Percentiles rank a stretch among this genome's conserved stretches.
Conservation (phyloP, 1,139 yeast genomes). For the Meyerozyma elateridarum region DNA sequence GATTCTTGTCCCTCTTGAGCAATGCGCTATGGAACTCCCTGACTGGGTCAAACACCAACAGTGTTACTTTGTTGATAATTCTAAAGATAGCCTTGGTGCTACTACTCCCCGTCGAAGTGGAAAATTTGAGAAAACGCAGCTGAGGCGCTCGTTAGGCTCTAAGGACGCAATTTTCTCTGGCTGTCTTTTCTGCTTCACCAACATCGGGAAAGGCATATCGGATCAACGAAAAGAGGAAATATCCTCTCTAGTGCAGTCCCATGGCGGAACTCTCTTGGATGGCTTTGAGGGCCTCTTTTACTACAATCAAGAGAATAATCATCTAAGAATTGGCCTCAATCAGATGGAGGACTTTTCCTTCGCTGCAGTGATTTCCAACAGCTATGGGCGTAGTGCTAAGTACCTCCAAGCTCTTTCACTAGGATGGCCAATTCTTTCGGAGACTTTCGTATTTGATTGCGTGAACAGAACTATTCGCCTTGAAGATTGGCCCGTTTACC, state of each 20-base stretch:
- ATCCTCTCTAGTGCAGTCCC: conserved; percentile 29
- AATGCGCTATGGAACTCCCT: conserved; percentile 31
- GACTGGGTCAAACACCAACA: conserved; percentile 43
- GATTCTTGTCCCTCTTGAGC: conserved; percentile 14
- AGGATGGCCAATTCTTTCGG: conserved; percentile 84
- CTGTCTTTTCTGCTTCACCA: conserved; percentile 11
- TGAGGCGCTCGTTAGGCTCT: not conserved
- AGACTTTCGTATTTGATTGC: conserved; percentile 55
- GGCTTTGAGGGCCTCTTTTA: conserved; percentile 39
- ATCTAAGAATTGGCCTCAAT: conserved; percentile 11
- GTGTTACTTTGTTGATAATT: too few species aligned
- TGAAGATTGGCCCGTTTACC: conserved; percentile 47
- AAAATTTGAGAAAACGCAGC: not conserved
- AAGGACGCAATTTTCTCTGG: not conserved
- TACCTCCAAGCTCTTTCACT: conserved; percentile 81
- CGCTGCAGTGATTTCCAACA: conserved; percentile 62
- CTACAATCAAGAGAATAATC: conserved; percentile 15
- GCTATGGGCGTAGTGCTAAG: conserved; percentile 62
- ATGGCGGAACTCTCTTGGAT: conserved; percentile 52
- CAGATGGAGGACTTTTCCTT: conserved; percentile 33
- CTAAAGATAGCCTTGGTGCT: conserved; percentile 12
- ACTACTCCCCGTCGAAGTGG: conserved; percentile 6
- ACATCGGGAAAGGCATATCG: conserved; percentile 11
- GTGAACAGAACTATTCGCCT: conserved; percentile 20
- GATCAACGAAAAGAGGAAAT: conserved; percentile 34